Base-by-base conservation (phyloP, 1,284 basidiomycete species). In the Agaricales sp. region DNA sequence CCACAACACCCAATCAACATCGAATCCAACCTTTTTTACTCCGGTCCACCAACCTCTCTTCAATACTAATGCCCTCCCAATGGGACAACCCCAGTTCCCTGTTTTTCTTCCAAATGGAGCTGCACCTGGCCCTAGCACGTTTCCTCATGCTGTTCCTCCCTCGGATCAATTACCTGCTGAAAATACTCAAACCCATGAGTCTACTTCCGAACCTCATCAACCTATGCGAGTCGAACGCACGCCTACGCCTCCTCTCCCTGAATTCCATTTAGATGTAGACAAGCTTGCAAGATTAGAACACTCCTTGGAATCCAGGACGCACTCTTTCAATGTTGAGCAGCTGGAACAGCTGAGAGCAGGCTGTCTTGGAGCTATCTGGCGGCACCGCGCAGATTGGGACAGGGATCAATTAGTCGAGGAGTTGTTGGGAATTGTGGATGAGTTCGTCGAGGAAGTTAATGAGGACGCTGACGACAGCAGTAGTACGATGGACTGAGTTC, bases 321-420 rank as follows among this genome's bases (percentile, higher is more conserved):
- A 56, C 1, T 58, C 59, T 1, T 67, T 93, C 41, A 87, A 71
- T 20, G 74, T 98, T 43, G 95, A 99, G 60, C 83, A 97, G 62
- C 77, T 99, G 2, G 94, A 98, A 61, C 92, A 97, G 61, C 72
- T 98, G 3, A 80, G 96, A 2, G 93, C 95, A 3, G 80, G 78
- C 1, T 87, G 82, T 55, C 78, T 93, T 43, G 81, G 84, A 47
- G 71, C 72, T 25, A 75, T 98, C 16, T 98, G 94, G 92, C 70
- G 78, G 16, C 79, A 81, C 54, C 72, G 93, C 14, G 66, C 69
- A 16, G 82, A 87, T 16, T 99, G 96, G 94, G 76, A 97, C 59
- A 74, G 94, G 44, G 75, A 78, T 52, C 60, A 57, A 2, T 69
- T 95, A 46, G 60, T 95, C 1, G 60, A 61, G 19, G 78, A 85